Evolutionary conservation across 164 flowering plant genomes (phyloP), one percentile per base, ranked within the genome.

Genomic region (Kingdonia uniflora): DNA sequence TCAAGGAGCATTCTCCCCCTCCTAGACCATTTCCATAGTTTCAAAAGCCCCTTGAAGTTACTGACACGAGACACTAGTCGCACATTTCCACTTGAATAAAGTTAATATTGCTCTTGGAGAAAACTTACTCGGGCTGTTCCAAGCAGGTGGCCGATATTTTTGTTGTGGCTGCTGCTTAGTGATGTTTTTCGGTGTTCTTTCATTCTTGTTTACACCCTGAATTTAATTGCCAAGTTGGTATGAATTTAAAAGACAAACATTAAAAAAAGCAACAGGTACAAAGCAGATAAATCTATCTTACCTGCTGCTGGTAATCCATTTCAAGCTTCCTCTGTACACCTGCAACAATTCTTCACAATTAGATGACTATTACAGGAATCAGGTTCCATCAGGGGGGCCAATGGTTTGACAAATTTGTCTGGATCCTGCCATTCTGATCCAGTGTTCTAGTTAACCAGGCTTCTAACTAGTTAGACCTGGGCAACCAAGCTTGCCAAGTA

Each of bases 261-360:
- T 44, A 12, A 15, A 17, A 44, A 19, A 24, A 29, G 42, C 14
- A 23, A 11, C 39, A 14, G 11, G 14, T 25, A 35, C 7, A 37
- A 29, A 45, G n/a, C 7, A 14, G 0, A 19, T 19, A 47, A 14
- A 6, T 19, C 23, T 40, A 16, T 19, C 62, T 49, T 57, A 74
- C 92, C 87, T 69, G 74, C 20, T 59, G 48, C 66, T 64, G 74
- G 23, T 59, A 46, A 66, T 65, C 78, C 83, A 85, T 62, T 50
- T 86, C 87, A 70, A 89, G 71, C 67, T 80, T 84, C 45, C 95
- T 79, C 54, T 83, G 92, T 33, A 83, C 85, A 63, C 94, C 87
- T 77, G 86, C 7, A 68, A 61, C 5, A 65, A 67, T 6, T 43
- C 19, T 19, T 11, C 15, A n/a, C 13, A 43, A 16, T 35, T 23